These are phyloP conservation scores for Leucogyrophana mollusca DNA, from an alignment of 768 basidiomycete genomes.

Conservation along the genomic window DNA sequence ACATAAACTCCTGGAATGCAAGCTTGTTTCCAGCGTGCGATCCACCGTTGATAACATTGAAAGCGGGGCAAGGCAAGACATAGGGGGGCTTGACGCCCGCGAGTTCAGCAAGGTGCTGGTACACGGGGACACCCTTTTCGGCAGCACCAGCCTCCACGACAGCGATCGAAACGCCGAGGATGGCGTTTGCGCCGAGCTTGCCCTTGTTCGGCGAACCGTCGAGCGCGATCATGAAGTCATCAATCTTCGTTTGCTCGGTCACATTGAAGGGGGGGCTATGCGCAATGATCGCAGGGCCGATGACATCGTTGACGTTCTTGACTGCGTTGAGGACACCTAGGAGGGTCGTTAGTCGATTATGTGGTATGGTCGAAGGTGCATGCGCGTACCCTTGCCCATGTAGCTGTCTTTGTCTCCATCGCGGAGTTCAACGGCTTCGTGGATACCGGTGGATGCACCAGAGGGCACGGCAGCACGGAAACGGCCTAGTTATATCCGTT, in stretches of 20 bases:
- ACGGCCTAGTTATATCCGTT: constrained; percentile 55
- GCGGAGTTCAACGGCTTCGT: constrained; percentile 98
- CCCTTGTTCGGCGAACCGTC: constrained; percentile 99
- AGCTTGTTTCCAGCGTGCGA: constrained; percentile 99
- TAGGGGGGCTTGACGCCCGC: constrained; percentile 94
- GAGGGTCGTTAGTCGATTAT: constrained; percentile 1
- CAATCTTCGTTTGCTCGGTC: constrained; percentile 91
- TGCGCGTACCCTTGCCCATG: constrained; percentile 84
- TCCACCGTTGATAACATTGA: constrained; percentile 99
- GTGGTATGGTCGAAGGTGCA: not conserved
- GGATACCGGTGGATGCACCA: constrained; percentile 96
- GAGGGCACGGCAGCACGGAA: constrained; percentile 96
- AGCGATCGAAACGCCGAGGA: constrained; percentile 97
- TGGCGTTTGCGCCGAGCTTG: constrained; percentile 98
- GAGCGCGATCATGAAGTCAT: constrained; percentile 97
- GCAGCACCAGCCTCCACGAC: constrained; percentile 91
- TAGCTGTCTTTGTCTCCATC: constrained; percentile 93
- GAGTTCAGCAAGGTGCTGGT: constrained; percentile 94
- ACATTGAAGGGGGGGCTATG: constrained; percentile 65
- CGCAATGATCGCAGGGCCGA: constrained; percentile 87
- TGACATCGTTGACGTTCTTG: constrained; percentile 86
- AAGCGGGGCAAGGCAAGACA: constrained; percentile 87
- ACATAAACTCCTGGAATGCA: constrained; percentile 99
- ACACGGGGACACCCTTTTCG: constrained; percentile 93
- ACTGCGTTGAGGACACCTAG: constrained; percentile 93